Percentiles rank a stretch among this genome's conserved stretches.
Conservation (phyloP, 352 stramenopile species). For the Phytophthora tentaculata region DNA sequence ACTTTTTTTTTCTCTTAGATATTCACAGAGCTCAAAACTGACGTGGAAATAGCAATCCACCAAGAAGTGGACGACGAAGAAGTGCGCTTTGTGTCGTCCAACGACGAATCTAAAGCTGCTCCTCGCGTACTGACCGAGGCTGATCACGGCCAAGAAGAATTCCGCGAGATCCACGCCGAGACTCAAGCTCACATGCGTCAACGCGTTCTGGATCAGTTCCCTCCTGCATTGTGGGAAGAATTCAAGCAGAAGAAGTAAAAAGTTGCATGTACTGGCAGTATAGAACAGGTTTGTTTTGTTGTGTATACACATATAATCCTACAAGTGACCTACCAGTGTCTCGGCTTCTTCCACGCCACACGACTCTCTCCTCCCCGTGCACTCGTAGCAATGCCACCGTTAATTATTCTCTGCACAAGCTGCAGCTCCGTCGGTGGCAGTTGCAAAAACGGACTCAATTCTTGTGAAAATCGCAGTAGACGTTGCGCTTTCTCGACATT, state of each 20-base stretch:
- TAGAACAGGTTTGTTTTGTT: slow-evolving; percentile 26
- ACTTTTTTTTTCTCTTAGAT: slow-evolving; percentile 41
- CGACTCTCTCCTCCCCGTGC: slow-evolving; percentile 29
- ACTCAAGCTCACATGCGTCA: slow-evolving; percentile 71
- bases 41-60: slow-evolving; percentile 53
- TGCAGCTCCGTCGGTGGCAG: slow-evolving; percentile 71
- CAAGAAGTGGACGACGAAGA: slow-evolving; percentile 60
- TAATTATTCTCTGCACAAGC: slow-evolving; percentile 53
- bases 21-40: slow-evolving; percentile 57
- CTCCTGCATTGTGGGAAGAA: slow-evolving; percentile 60
- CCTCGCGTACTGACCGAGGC: slow-evolving; percentile 55
- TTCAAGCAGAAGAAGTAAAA: slow-evolving; percentile 46
- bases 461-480: slow-evolving; percentile 51
- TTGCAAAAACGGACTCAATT: slow-evolving; percentile 71
- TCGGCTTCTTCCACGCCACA: slow-evolving; percentile 39
- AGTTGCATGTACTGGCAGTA: slow-evolving; percentile 19
- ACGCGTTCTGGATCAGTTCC: slow-evolving; percentile 71
- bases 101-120: slow-evolving; percentile 5
- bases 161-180: slow-evolving; percentile 54
- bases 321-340: slow-evolving; percentile 27
- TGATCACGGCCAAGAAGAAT: slow-evolving; percentile 61
- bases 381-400: slow-evolving; percentile 6
- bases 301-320: neutral
- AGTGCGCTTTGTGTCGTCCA: slow-evolving; percentile 47
- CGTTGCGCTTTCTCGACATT: slow-evolving; percentile 60